phyloP scores from a whole-genome alignment of 805 yeast species.

The Helenozyma baotianmanensis region DNA sequence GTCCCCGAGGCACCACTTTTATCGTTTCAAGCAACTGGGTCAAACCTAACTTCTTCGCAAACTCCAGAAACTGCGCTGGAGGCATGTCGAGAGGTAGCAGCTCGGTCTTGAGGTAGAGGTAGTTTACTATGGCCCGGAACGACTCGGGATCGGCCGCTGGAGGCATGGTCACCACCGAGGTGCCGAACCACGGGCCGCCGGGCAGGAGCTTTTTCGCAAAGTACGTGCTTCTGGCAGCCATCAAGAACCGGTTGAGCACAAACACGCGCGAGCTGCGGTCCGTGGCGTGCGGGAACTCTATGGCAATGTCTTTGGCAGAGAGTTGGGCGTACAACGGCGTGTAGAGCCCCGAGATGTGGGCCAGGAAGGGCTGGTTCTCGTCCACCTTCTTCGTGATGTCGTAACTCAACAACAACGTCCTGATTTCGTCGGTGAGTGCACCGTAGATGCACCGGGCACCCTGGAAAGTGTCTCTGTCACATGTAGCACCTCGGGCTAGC shows the following conservation, averaged over 20 bases:
- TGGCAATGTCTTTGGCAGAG: conserved; percentile 29
- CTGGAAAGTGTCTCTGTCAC: conserved; percentile 78
- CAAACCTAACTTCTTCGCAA: too few relatives aligned
- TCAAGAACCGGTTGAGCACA: conserved; percentile 25
- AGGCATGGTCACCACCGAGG: neutral
- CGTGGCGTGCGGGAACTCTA: conserved; percentile 21
- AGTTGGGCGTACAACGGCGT: conserved; percentile 17
- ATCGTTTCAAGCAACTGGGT: too few relatives aligned
- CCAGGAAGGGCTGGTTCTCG: conserved; percentile 64
- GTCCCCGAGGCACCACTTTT: conserved; percentile 16
- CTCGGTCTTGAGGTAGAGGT: conserved; percentile 30
- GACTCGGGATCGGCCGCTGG: conserved; percentile 11
- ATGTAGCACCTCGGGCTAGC: conserved; percentile 62
- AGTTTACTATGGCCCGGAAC: conserved; percentile 25
- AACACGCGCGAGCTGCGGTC: conserved; percentile 12
- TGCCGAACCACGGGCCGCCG: conserved; percentile 20
- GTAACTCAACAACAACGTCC: conserved; percentile 52
- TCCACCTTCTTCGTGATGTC: conserved; percentile 70
- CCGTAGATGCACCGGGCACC: conserved; percentile 77
- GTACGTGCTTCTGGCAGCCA: conserved; percentile 32
- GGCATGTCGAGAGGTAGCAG: conserved; percentile 20
- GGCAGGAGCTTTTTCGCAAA: conserved; percentile 17
- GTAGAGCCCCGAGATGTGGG: conserved; percentile 54
- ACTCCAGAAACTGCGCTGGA: too few relatives aligned
- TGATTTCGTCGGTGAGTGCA: conserved; percentile 63